These are phyloP conservation scores for Parathielavia appendiculata DNA, from an alignment of 495 filamentous ascomycete genomes.

Conservation along the genomic window DNA sequence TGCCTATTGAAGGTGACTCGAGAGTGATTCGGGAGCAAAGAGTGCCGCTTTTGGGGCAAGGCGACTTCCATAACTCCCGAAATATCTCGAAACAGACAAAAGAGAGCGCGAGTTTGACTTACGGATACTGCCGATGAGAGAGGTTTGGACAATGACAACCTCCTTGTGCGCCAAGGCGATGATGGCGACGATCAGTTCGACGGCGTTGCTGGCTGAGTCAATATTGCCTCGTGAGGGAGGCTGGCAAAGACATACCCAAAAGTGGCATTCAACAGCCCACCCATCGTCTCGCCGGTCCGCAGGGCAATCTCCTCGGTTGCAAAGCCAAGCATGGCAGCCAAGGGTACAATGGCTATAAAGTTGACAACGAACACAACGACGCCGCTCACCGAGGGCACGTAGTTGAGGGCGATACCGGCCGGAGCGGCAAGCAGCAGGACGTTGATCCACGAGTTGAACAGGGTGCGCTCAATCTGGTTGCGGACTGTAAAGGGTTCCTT, in stretches of 20 bases:
- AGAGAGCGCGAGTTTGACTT: no score
- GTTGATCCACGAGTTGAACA: slow-evolving; percentile 83
- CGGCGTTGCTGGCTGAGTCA: slow-evolving; percentile 60
- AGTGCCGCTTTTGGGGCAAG: no score
- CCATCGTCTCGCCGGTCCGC: slow-evolving; percentile 77
- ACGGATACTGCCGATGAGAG: slow-evolving; percentile 82
- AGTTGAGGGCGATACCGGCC: slow-evolving; percentile 68
- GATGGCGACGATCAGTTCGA: slow-evolving; percentile 86
- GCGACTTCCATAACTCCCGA: no score
- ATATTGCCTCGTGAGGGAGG: not conserved
- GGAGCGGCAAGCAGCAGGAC: slow-evolving; percentile 74
- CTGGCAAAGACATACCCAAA: slow-evolving; percentile 61
- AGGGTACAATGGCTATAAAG: slow-evolving; percentile 82
- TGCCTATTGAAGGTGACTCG: no score
- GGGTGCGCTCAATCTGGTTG: slow-evolving; percentile 63
- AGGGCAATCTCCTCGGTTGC: slow-evolving; percentile 86
- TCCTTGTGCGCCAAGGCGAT: slow-evolving; percentile 69
- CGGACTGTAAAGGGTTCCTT: slow-evolving; percentile 56
- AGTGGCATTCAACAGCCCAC: slow-evolving; percentile 79
- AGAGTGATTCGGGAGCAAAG: no score
- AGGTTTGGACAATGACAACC: slow-evolving; percentile 86
- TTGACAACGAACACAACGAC: slow-evolving; percentile 76
- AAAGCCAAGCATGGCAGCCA: slow-evolving; percentile 85
- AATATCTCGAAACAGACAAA: no score
- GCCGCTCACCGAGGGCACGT: slow-evolving; percentile 48